These are phyloP conservation scores for Crithidia expoeki DNA, from an alignment of 208 protist genomes.

Conservation along the genomic window DNA sequence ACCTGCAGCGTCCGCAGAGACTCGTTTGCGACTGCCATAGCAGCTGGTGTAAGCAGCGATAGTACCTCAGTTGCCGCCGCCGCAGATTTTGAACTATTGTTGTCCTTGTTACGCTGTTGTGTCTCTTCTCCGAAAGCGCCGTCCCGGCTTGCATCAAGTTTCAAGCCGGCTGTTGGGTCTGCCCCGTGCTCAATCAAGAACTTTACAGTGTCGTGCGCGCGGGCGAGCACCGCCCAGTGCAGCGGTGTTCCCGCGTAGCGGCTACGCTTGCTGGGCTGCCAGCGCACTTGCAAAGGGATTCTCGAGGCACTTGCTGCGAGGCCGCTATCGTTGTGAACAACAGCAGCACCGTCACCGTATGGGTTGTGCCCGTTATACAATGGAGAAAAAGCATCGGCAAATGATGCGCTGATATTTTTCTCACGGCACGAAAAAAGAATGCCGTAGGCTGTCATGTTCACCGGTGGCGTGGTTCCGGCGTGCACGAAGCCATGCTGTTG, in stretches of 20 bases:
- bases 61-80: slow-evolving; percentile 1
- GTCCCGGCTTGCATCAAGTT: too few species aligned
- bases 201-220: slow-evolving; percentile 53
- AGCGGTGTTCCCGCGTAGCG: slow-evolving; percentile 58
- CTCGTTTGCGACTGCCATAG: slow-evolving; percentile 55
- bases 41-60: slow-evolving; percentile 32
- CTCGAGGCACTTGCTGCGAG: background rate
- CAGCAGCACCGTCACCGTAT: too few species aligned
- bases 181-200: slow-evolving; percentile 67
- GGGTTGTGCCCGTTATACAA: too few species aligned
- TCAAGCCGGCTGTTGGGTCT: slow-evolving; percentile 32
- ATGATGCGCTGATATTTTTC: background rate
- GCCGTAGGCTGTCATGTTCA: slow-evolving; percentile 37
- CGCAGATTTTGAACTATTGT: too few species aligned
- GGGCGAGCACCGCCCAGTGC: slow-evolving; percentile 81
- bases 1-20: slow-evolving; percentile 45
- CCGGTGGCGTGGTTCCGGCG: slow-evolving; percentile 39
- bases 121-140: too few species aligned
- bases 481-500: slow-evolving; percentile 39
- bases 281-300: slow-evolving; percentile 33
- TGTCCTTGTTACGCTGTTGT: too few species aligned
- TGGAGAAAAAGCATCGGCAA: background rate
- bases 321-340: too few species aligned
- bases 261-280: slow-evolving; percentile 70
- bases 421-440: slow-evolving; percentile 38